phyloP scores from a whole-genome alignment of 2,329 filamentous ascomycete genomes.

The Alternaria arborescens region DNA sequence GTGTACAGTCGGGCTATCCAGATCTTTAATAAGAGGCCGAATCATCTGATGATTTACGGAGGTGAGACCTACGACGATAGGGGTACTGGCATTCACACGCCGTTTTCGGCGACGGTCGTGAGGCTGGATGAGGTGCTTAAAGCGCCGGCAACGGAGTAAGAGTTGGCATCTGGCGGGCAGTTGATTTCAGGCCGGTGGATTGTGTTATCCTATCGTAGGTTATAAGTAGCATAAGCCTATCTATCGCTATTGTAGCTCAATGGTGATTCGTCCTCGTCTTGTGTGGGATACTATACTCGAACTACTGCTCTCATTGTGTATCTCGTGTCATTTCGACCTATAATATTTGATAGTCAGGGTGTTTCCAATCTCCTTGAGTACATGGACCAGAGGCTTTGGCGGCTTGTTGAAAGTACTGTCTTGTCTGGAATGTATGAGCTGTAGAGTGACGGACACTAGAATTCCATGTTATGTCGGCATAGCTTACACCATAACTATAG shows the following conservation, averaged over 20 bases:
- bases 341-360: background rate
- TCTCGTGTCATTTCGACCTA: background rate
- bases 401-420: too few species aligned
- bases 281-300: background rate
- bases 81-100: constrained; percentile 14
- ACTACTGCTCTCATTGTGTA: too few species aligned
- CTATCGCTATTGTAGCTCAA: too few species aligned
- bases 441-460: background rate
- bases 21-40: constrained; percentile 25
- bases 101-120: constrained; percentile 27
- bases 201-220: too few species aligned
- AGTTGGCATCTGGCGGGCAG: too few species aligned
- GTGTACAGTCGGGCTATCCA: constrained; percentile 31
- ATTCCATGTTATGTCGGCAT: background rate
- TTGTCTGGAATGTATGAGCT: too few species aligned
- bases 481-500: background rate
- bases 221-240: too few species aligned
- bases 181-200: too few species aligned
- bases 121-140: constrained; percentile 8
- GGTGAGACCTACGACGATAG: constrained; percentile 28
- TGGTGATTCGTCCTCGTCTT: background rate
- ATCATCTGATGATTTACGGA: constrained; percentile 28
- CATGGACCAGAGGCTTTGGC: background rate
- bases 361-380: background rate
- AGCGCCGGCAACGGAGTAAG: background rate